Evolutionary conservation across 2,329 filamentous ascomycete species (phyloP), one percentile per base, ranked within the genome.

Genomic region (Paracoccidioides lutzii): DNA sequence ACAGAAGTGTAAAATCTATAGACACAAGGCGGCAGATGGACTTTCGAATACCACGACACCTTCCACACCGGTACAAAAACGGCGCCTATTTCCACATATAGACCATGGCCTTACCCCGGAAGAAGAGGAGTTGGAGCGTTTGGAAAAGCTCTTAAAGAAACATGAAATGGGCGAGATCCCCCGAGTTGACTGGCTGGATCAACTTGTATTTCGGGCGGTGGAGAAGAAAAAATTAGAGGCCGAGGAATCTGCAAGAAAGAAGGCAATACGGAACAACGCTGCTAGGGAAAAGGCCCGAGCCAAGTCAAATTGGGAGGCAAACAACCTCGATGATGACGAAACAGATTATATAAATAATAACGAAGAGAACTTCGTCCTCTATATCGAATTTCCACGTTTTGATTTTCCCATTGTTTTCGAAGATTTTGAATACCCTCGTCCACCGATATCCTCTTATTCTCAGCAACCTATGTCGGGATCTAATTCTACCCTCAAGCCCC

Each of bases 121-220:
- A 62, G 83, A 94, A 58, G 83, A 88, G 54, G 93, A 98, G 70
- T 79, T 96, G 59, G 90, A 96, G 64, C 80, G 93, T 15, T 80
- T 98, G 62, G 90, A 97, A 66, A 85, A 83, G 54, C 71, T 97
- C 28, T 87, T 98, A 67, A 98, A 98, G 73, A 95, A 95, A 71
- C 93, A 97, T 66, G 94, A 98, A 67, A 94, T 96, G 86, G 90
- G 90, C 15, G 93, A 98, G 68, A 91, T 98, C 32, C 84, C 88
- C 0, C 82, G 90, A 14, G 87, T 95, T 50, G 88, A 94, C 64
- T 98, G 93, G 94, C 80, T 98, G 45, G 93, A 98, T 69, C 88
- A 93, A 65, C 79, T 97, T 63, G 90, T 96, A 2, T 98, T 95
- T 68, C 84, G 91, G 43, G 86, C 86, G 53, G 84, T 95, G 58